Base-by-base conservation (phyloP, 2,329 filamentous ascomycete species). In the Aspergillus sp. region DNA sequence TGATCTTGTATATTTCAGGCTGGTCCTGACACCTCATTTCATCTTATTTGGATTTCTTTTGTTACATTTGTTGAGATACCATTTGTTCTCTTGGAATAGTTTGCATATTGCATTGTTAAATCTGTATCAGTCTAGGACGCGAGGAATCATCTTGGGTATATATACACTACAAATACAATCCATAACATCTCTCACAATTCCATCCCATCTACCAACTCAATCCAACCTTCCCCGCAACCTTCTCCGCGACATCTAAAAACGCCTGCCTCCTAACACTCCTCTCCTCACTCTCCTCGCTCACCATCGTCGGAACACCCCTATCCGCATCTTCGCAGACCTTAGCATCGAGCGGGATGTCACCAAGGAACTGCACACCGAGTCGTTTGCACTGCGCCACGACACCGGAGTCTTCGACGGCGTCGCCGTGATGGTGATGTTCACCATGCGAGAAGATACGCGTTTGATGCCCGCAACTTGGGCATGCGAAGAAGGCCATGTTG, bases 291-390 rank as follows among this genome's bases (percentile, higher is more conserved):
- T 91, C 89, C 66, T 95, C 88, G 1, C 88, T 81, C 2, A 95
- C 89, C 0, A 97, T 87, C 1, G 90, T 96, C 3, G 93, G 93
- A 66, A 86, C 89, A 1, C 93, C 93, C 17, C 79, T 75, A 67
- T 95, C 89, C 1, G 88, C 89, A 67, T 96, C 88, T 48, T 88
- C 85, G 50, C 90, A 94, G 19, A 97, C 94, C 44, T 76, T 82
- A 3, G 86, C 83, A 66, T 97, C 88, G 43, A 98, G 75, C 5
- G 91, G 91, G 37, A 98, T 85, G 64, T 96, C 87, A 1, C 88
- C 91, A 3, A 98, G 71, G 54, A 96, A 81, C n/a, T 85, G 79
- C 45, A 97, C 81, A 0, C 80, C 79, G 39, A 90, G 76, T 49
- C 88, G 82, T 30, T 74, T 67, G 60, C 90, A 95, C 57, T 90